Percentiles rank a stretch among this genome's conserved stretches.
Evolutionary conservation across 768 basidiomycete species (phyloP).

Genomic region (Cystobasidium tubakii): DNA sequence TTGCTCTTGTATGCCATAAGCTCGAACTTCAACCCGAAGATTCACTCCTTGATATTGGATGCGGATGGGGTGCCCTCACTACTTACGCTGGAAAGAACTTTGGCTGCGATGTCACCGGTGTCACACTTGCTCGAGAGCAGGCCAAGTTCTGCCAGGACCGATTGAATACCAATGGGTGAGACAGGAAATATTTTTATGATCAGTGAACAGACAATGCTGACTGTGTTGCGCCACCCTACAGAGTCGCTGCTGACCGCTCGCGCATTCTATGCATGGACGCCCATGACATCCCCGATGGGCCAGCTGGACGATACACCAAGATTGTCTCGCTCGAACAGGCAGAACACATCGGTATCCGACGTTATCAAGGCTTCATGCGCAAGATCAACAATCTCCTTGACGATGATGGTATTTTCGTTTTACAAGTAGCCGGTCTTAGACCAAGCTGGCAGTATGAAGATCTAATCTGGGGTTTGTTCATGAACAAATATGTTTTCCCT

Average conservation of each 20-base stretch:
- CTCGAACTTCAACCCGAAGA: conserved; percentile 81
- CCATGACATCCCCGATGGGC: conserved; percentile 73
- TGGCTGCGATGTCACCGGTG: conserved; percentile 89
- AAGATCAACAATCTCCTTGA: conserved; percentile 90
- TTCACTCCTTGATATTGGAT: conserved; percentile 53
- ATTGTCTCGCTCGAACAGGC: conserved; percentile 98
- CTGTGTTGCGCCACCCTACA: background rate
- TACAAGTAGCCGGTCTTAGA: conserved; percentile 95
- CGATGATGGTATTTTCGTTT: conserved; percentile 86
- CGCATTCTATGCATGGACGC: conserved; percentile 90
- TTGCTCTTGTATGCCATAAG: conserved; percentile 89
- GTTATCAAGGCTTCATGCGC: conserved; percentile 77
- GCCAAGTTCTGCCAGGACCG: conserved; percentile 85
- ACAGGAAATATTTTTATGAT: background rate
- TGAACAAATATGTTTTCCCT: conserved; percentile 98
- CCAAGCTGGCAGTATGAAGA: conserved; percentile 99
- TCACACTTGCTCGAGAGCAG: conserved; percentile 86
- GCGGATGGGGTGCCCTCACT: conserved; percentile 93
- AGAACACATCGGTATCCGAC: conserved; percentile 94
- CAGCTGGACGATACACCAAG: conserved; percentile 71
- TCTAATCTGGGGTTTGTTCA: conserved; percentile 92
- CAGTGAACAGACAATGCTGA: background rate
- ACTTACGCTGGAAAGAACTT: conserved; percentile 97
- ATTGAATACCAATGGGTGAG: conserved; percentile 65
- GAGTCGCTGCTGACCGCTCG: conserved; percentile 63